Percentiles rank a stretch among this genome's conserved stretches.
phyloP scores from a whole-genome alignment of 495 filamentous ascomycete species.

The Sporormia fimetaria region DNA sequence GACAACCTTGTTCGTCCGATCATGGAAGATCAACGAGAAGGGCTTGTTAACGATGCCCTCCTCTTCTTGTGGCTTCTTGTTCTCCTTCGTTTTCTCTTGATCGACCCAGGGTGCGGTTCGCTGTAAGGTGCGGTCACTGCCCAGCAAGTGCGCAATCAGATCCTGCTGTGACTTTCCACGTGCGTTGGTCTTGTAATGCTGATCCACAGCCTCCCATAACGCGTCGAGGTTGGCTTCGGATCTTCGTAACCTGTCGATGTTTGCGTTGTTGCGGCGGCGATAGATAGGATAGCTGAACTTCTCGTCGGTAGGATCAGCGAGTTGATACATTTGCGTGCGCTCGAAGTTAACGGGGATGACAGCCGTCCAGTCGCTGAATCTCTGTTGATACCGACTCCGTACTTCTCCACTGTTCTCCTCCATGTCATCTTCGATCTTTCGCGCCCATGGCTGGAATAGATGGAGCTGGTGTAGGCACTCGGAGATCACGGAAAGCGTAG shows the following conservation, averaged over 20 bases:
- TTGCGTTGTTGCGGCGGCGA: constrained; percentile 39
- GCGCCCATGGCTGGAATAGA: constrained; percentile 40
- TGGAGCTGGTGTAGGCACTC: constrained; percentile 36
- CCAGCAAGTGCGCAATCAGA: background rate
- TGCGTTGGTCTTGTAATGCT: background rate
- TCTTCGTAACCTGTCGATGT: constrained; percentile 30
- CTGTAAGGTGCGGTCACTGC: background rate
- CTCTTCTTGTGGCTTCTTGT: background rate
- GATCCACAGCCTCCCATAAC: constrained; percentile 35
- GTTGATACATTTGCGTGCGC: background rate
- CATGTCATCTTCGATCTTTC: constrained; percentile 26
- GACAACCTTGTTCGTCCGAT: constrained; percentile 2
- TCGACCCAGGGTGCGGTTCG: constrained; percentile 4
- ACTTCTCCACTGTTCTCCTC: constrained; percentile 22
- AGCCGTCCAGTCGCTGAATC: background rate
- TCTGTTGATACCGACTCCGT: constrained; percentile 5
- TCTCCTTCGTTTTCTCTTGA: background rate
- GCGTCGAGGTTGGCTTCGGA: constrained; percentile 40
- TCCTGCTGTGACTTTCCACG: constrained; percentile 1
- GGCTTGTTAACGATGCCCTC: background rate
- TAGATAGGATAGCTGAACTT: constrained; percentile 41
- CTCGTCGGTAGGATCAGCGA: constrained; percentile 1
- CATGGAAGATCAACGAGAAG: background rate
- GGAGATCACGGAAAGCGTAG: constrained; percentile 37
- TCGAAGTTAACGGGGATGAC: background rate